Conservation (phyloP, 768 basidiomycete species). For the Collybia sp. region DNA sequence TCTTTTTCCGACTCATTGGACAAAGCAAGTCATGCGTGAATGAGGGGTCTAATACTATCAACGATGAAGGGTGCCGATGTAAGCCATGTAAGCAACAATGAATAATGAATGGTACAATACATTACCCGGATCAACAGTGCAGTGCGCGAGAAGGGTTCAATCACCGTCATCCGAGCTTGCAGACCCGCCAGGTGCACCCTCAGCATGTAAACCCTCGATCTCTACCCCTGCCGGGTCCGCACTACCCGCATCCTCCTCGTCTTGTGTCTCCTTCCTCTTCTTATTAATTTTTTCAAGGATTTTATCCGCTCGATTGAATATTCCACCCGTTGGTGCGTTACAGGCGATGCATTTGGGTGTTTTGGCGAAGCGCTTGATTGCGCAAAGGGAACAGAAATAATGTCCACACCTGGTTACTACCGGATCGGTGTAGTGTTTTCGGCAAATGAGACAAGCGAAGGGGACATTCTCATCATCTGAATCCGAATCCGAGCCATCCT, state of each 20-base stretch:
- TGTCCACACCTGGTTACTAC: slow-evolving; percentile 96
- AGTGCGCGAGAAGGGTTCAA: not conserved
- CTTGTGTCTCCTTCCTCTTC: slow-evolving; percentile 56
- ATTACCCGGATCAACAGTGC: too few relatives aligned
- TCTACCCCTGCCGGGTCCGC: slow-evolving; percentile 38
- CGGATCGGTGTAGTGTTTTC: slow-evolving; percentile 91
- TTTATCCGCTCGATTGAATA: slow-evolving; percentile 95
- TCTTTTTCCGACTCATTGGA: too few relatives aligned
- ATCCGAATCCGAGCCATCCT: slow-evolving; percentile 62
- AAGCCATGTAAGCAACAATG: too few relatives aligned
- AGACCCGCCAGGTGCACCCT: slow-evolving; percentile 11
- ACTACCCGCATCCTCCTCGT: slow-evolving; percentile 41
- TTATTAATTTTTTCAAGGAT: slow-evolving; percentile 84
- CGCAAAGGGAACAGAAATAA: slow-evolving; percentile 94
- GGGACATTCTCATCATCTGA: slow-evolving; percentile 86
- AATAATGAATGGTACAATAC: too few relatives aligned
- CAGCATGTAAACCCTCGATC: slow-evolving; percentile 53
- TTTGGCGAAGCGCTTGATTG: slow-evolving; percentile 90
- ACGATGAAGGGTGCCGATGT: too few relatives aligned
- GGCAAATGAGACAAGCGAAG: slow-evolving; percentile 97
- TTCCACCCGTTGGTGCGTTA: slow-evolving; percentile 87
- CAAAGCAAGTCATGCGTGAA: too few relatives aligned
- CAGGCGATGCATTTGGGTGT: slow-evolving; percentile 96
- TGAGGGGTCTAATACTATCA: too few relatives aligned
- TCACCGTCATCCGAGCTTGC: slow-evolving; percentile 21